These are phyloP conservation scores for Arachis monticola DNA, from an alignment of 331 rosid species.

Conservation along the genomic window DNA sequence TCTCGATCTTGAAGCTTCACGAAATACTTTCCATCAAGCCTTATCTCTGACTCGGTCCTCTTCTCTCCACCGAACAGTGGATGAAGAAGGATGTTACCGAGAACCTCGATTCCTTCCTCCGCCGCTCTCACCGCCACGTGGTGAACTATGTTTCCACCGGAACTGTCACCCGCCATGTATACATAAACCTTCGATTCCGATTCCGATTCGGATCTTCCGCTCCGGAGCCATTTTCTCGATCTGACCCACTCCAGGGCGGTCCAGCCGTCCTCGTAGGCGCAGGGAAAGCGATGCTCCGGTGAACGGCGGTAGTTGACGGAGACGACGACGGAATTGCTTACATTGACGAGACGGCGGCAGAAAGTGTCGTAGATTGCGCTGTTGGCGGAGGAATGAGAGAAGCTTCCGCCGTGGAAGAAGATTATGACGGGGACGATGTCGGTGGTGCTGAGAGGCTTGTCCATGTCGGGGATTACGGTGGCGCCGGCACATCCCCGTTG, in stretches of 20 bases:
- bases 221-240: constrained; percentile 82
- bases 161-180: constrained; percentile 89
- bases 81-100: constrained; percentile 92
- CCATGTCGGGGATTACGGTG: constrained; percentile 48
- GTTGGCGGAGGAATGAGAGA: constrained; percentile 97
- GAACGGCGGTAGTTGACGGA: constrained; percentile 92
- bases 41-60: constrained; percentile 74
- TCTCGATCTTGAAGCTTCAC: constrained; percentile 85
- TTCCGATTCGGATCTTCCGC: constrained; percentile 51
- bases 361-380: constrained; percentile 90
- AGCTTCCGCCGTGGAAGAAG: constrained; percentile 97
- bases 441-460: constrained; percentile 67
- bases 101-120: constrained; percentile 62
- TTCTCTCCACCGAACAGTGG: constrained; percentile 87
- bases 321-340: constrained; percentile 78
- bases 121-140: constrained; percentile 85
- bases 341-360: constrained; percentile 75
- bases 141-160: constrained; percentile 95
- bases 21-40: constrained; percentile 86
- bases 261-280: constrained; percentile 99
- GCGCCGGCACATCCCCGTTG: constrained; percentile 46
- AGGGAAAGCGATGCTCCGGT: constrained; percentile 81
- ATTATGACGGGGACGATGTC: constrained; percentile 81
- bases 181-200: constrained; percentile 70
- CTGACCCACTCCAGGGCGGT: constrained; percentile 83